Evolutionary conservation across 345 rosid species (phyloP), one percentile per base, ranked within the genome.

Genomic region (Citrus maxima): DNA sequence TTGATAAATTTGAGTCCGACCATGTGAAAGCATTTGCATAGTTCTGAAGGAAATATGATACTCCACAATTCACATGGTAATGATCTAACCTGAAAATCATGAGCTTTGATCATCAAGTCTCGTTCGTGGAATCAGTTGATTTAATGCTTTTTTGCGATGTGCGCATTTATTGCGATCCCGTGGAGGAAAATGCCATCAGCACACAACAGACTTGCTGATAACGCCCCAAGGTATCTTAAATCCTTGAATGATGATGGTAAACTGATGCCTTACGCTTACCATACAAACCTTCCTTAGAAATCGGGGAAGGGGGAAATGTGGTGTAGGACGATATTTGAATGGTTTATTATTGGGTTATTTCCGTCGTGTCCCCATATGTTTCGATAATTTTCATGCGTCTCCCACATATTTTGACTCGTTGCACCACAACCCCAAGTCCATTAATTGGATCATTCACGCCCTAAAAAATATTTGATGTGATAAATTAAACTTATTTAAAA

Each of bases 91-190:
- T 13, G 5, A 10, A 40, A 40, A 62, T 74, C 69, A 62, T 61
- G 19, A 60, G 69, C 42, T 60, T 74, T 74, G 58, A 30, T 70
- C 40, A 28, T 70, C 28, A 30, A 70, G 77, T 73, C 54, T 59
- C 2, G 22, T n/a, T 56, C 22, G 46, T 56, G 32, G 30, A 38
- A 22, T 10, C 6, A 55, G 1, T 46, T 16, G 56, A 51, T 51
- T 51, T 16, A 16, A 16, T 51, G 56, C 56, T 51, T 51, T 18
- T 18, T 49, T 49, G 3, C 13, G 13, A 40, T 40, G 46, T 40
- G 46, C 0, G 46, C 13, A 2, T 40, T 10, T 10, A 10, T 40
- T 42, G 49, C 49, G 49, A 12, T 42, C 51, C 51, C 51, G 4
- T 46, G 51, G 51, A 46, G 51, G 51, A 46, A 46, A 16, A 46